These are phyloP conservation scores for Aspergillus terreus DNA, from an alignment of 2,329 filamentous ascomycete genomes.

Conservation along the genomic window DNA sequence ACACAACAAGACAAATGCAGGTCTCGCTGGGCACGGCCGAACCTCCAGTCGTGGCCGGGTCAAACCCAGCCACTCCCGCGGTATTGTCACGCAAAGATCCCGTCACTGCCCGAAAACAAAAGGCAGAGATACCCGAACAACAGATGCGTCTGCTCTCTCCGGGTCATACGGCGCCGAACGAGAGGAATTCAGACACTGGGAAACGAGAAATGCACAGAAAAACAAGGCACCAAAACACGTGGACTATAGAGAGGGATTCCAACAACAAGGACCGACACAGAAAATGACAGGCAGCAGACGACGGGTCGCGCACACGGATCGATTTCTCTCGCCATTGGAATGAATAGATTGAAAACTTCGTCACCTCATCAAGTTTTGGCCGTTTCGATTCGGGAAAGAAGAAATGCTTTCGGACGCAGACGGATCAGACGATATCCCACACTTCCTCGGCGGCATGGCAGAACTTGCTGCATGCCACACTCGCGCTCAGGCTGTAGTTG, in stretches of 20 bases:
- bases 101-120: not conserved
- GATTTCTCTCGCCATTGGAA: constrained; percentile 7
- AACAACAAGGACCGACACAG: not conserved
- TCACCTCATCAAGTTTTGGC: constrained; percentile 24
- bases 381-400: constrained; percentile 10
- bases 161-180: not conserved
- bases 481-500: constrained; percentile 95
- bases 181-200: not conserved
- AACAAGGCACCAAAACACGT: constrained; percentile 6
- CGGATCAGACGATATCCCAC: constrained; percentile 82
- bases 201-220: constrained; percentile 11
- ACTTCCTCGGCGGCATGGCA: constrained; percentile 96
- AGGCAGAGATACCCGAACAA: constrained; percentile 3
- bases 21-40: constrained; percentile 3
- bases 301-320: not conserved
- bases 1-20: not conserved
- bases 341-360: constrained; percentile 22
- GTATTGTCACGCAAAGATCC: constrained; percentile 1
- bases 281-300: constrained; percentile 5
- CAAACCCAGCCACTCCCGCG: constrained; percentile 1
- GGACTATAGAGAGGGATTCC: constrained; percentile 1
- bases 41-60: not conserved
- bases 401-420: not conserved
- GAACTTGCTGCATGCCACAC: constrained; percentile 99
- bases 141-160: not conserved